Conservation (phyloP, 2,329 filamentous ascomycete species). For the Amauroascus verrucosus region DNA sequence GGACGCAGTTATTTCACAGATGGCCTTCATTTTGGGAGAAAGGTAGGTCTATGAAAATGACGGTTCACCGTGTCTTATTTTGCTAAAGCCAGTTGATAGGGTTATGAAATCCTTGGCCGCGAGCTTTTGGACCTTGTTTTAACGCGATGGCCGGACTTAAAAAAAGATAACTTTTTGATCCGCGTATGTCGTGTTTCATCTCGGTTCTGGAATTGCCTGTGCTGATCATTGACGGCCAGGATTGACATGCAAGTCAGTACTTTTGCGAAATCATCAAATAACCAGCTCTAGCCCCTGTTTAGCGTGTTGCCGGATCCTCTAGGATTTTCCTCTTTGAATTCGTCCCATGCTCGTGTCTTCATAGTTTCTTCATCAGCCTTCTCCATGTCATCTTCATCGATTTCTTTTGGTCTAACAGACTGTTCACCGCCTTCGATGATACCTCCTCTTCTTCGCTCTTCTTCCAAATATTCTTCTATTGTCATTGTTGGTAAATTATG, state of each 20-base stretch:
- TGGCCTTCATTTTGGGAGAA: conserved; percentile 29
- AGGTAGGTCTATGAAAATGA: conserved; percentile 10
- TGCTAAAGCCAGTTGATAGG: conserved; percentile 10
- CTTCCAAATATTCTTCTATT: conserved; percentile 94
- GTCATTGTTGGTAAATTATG: conserved; percentile 96
- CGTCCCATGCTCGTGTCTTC: conserved; percentile 92
- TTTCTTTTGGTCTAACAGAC: conserved; percentile 55
- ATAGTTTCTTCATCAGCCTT: conserved; percentile 80
- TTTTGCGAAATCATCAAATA: neutral
- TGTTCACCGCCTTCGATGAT: conserved; percentile 84
- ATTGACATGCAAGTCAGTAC: neutral
- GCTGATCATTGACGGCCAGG: neutral
- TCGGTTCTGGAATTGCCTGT: neutral
- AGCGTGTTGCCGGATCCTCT: conserved; percentile 47
- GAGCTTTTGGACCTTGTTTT: conserved; percentile 15
- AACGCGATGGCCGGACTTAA: conserved; percentile 18
- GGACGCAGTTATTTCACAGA: conserved; percentile 30
- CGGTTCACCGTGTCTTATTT: neutral
- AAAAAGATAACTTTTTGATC: conserved; percentile 15
- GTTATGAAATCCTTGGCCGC: conserved; percentile 16
- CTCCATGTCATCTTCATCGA: conserved; percentile 85
- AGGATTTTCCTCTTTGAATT: conserved; percentile 82
- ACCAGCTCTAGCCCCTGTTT: conserved; percentile 35
- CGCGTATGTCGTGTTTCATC: conserved; percentile 3
- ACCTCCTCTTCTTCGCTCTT: conserved; percentile 71